These are phyloP conservation scores for Passiflora organensis DNA, from an alignment of 345 rosid genomes.

Conservation along the genomic window DNA sequence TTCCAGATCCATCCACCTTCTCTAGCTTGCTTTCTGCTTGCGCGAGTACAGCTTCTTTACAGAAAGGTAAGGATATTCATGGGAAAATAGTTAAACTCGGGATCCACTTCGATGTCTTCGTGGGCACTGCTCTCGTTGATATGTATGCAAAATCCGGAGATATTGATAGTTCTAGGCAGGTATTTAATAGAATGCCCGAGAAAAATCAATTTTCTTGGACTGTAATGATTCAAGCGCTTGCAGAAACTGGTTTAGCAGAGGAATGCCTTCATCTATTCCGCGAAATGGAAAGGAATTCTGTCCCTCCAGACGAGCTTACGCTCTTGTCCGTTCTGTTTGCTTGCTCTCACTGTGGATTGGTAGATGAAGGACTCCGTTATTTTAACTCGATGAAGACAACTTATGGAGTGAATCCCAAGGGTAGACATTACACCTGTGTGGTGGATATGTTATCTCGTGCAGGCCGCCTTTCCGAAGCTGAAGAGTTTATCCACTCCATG, in stretches of 20 bases:
- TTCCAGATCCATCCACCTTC: conserved; percentile 40
- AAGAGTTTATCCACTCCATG: conserved; percentile 45
- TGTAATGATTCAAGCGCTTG: conserved; percentile 50
- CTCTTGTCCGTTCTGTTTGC: conserved; percentile 51
- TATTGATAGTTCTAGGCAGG: conserved; percentile 33
- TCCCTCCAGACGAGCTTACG: conserved; percentile 38
- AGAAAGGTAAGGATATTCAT: conserved; percentile 52
- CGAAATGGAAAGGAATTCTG: conserved; percentile 33
- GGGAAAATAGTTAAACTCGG: conserved; percentile 46
- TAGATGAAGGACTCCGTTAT: conserved; percentile 39
- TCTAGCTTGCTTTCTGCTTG: conserved; percentile 47
- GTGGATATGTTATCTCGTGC: conserved; percentile 59
- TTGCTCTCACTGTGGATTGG: conserved; percentile 59
- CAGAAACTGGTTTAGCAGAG: conserved; percentile 48
- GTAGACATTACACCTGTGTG: conserved; percentile 43
- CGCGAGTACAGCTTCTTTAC: conserved; percentile 37
- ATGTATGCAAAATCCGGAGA: conserved; percentile 68
- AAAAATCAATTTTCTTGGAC: conserved; percentile 46
- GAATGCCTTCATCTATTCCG: conserved; percentile 43
- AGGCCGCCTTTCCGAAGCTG: conserved; percentile 53
- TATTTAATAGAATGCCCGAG: conserved; percentile 37
- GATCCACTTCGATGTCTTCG: conserved; percentile 27
- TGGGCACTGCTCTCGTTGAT: conserved; percentile 52
- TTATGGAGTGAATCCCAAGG: conserved; percentile 38
- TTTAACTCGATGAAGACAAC: conserved; percentile 38